phyloP scores from a whole-genome alignment of 208 protist species.

The Herpetomonas muscarum region DNA sequence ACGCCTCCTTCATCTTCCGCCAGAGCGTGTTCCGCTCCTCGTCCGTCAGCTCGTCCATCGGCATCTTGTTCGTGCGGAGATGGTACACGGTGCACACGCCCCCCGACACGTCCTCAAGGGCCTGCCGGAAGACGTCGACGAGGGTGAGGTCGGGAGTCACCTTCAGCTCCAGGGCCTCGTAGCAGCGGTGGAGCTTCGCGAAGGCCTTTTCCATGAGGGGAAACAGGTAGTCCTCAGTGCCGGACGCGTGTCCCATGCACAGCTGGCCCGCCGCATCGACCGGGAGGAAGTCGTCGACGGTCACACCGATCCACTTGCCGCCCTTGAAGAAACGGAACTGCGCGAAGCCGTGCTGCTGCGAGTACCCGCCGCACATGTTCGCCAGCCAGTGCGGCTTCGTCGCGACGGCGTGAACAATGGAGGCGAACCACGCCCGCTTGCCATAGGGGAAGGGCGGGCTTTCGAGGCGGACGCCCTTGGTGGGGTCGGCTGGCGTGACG shows the following conservation, averaged over 20 bases:
- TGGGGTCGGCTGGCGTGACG: conserved; percentile 4
- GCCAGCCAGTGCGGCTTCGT: conserved; percentile 67
- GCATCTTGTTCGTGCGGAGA: conserved; percentile 16
- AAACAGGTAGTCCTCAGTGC: conserved; percentile 52
- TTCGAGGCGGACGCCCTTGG: conserved; percentile 18
- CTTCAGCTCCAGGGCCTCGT: conserved; percentile 76
- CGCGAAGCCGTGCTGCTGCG: conserved; percentile 66
- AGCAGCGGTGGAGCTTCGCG: conserved; percentile 89
- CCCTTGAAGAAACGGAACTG: conserved; percentile 87
- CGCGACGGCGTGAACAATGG: conserved; percentile 52
- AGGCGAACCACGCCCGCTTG: conserved; percentile 73
- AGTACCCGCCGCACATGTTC: conserved; percentile 54
- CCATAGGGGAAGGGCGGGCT: conserved; percentile 54
- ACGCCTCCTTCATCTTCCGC: conserved; percentile 45
- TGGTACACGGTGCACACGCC: conserved; percentile 29
- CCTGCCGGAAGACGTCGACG: conserved; percentile 49
- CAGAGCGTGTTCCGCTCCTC: conserved; percentile 51
- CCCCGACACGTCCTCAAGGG: conserved; percentile 72
- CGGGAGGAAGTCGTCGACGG: conserved; percentile 85
- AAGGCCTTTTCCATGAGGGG: conserved; percentile 90
- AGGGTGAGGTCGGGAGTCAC: conserved; percentile 49
- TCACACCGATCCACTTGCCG: conserved; percentile 66
- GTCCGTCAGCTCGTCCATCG: conserved; percentile 21
- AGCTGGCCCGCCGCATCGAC: conserved; percentile 54
- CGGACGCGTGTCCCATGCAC: conserved; percentile 31